Evolutionary conservation across 768 basidiomycete species (phyloP), one percentile per base, ranked within the genome.

Genomic region (Cantharellus cinnabarinus): DNA sequence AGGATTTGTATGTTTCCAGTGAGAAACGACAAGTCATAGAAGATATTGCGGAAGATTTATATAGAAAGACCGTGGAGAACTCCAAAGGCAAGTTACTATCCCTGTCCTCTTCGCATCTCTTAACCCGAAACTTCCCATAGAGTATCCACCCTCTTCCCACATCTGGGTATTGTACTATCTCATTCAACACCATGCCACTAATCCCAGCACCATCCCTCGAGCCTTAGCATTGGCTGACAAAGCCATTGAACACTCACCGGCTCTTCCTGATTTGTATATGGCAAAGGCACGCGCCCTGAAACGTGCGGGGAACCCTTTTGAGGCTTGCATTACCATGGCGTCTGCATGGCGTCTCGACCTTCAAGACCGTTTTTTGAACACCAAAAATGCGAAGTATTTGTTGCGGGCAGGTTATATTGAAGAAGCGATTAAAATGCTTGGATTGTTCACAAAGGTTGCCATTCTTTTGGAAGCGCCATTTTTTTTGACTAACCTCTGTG

Each of bases 91-190:
- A 38, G 41, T 10, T 48, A 48, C 44, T 10, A 10, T 48, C 29
- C 10, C 44, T 29, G 29, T 10, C 41, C 53, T 62, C 4, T 58
- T 60, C 15, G 61, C 42, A 65, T 37, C 64, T 64, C 39, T 62
- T 66, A 7, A 10, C 10, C 44, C 14, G 34, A 20, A 4, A 51
- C 39, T 15, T 14, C 1, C 14, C 41, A 4, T 57, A 4, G 2
- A 50, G 40, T 29, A 14, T 41, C 41, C 40, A 51, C 91, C 94
- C 0, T 81, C 89, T 3, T 81, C 79, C 14, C 85, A 94, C 65
- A 77, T 98, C 5, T 99, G 95, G 95, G 82, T 85, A 5, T 78
- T 97, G 42, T 98, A 94, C 72, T 95, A 86, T 75, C 82, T 98
- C 56, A 83, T 90, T 0, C 89, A 94, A 65, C 91, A 93, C 67